phyloP scores from a whole-genome alignment of 805 yeast genomes.

The Maudiozyma barnettii region DNA sequence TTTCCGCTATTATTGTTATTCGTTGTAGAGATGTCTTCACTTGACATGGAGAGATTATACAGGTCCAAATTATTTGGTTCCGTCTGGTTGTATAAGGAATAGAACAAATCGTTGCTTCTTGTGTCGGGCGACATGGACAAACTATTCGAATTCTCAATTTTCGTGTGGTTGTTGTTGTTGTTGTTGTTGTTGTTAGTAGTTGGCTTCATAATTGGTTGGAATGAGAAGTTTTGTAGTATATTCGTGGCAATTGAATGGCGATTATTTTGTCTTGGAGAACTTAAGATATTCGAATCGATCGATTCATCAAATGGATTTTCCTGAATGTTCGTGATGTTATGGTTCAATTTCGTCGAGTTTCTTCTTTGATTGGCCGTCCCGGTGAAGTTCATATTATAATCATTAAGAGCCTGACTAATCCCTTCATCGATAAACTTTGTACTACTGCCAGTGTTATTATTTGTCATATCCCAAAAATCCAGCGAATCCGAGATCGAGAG shows the following conservation, averaged over 20 bases:
- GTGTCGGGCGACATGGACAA: not conserved
- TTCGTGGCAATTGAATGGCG: not conserved
- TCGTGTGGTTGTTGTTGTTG: not conserved
- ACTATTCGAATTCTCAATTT: not conserved
- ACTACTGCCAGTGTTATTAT: slow-evolving; percentile 1
- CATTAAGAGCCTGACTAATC: slow-evolving; percentile 19
- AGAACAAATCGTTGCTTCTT: not conserved
- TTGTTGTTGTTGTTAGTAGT: not conserved
- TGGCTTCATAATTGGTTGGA: not conserved
- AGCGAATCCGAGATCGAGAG: slow-evolving; percentile 23
- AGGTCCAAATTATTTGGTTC: not conserved
- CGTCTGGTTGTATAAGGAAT: not conserved
- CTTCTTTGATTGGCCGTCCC: slow-evolving; percentile 4
- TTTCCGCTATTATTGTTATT: not conserved
- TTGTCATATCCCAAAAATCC: slow-evolving; percentile 23
- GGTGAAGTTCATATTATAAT: slow-evolving; percentile 19
- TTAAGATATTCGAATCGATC: not conserved
- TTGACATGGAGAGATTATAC: not conserved
- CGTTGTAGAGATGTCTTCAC: not conserved
- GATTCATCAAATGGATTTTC: not conserved
- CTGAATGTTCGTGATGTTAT: slow-evolving; percentile 3
- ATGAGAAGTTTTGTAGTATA: not conserved
- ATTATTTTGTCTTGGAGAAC: slow-evolving; percentile 5
- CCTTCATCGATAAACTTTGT: slow-evolving; percentile 7
- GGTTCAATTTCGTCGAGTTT: slow-evolving; percentile 1